Base-by-base conservation (phyloP, 495 filamentous ascomycete genomes). In the Aspergillus cristatus region DNA sequence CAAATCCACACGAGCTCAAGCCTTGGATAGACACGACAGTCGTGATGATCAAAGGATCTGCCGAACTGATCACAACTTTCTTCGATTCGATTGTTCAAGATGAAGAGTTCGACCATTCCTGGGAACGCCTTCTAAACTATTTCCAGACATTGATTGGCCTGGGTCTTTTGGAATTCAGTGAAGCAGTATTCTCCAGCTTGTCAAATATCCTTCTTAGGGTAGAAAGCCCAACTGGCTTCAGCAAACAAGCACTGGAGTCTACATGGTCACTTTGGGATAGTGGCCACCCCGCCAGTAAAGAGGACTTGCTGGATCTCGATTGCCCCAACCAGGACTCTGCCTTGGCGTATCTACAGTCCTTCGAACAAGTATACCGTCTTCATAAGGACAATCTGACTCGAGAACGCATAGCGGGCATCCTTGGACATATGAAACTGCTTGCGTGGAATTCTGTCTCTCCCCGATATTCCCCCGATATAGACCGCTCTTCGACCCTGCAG, bases 321-420 rank as follows among this genome's bases (percentile, higher is more conserved):
- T 46, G 40, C 10, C 49, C 79, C 32, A 91, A 89, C 46, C 84
- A 94, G 50, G 81, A 79, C 30, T 81, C 84, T 18, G 69, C 86
- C 8, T 51, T 81, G 17, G 84, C 89, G 8, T 95, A 94, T 62
- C 68, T 94, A 11, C 70, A 77, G 22, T 71, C 79, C 7, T 74
- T 91, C 33, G 70, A 81, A 42, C 81, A 90, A 46, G 68, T 98
- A 2, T 89, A 94, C 48, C 74, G 81, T 1, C 67, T 96, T n/a
- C 76, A 85, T 33, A 72, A 84, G 44, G 60, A 69, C 4, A 70
- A 76, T 32, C 55, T 94, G 28, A 68, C 68, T 28, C 57, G 70
- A 11, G 66, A 74, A 14, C 71, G 78, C 26, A 72, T 87, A 11
- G 65, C 70, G 14, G 64, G 47, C 18, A 61, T 79, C 16, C 52